Percentiles rank a stretch among this genome's conserved stretches.
phyloP scores from a whole-genome alignment of 345 rosid species.

The Citrus glauca region DNA sequence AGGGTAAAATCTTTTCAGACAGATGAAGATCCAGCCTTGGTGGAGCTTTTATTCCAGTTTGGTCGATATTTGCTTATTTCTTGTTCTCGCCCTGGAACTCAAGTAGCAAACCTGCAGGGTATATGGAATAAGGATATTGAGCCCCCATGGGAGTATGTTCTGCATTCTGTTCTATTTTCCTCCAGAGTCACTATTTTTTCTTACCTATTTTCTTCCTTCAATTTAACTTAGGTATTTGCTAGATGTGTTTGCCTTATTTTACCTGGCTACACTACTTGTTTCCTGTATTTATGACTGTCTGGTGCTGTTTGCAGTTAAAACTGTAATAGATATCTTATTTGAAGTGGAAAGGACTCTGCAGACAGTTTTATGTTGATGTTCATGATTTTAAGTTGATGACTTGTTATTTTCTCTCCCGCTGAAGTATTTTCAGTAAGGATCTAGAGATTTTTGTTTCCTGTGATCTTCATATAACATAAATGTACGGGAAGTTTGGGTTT shows the following conservation, averaged over 20 bases:
- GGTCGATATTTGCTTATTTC: conserved; percentile 89
- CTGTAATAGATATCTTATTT: not conserved
- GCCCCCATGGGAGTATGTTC: conserved; percentile 89
- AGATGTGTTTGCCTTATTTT: not conserved
- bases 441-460: not conserved
- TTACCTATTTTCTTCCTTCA: not conserved
- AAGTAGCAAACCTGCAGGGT: conserved; percentile 89
- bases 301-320: not conserved
- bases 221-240: not conserved
- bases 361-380: not conserved
- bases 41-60: conserved; percentile 79
- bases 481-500: not conserved
- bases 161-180: not conserved
- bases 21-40: conserved; percentile 83
- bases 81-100: conserved; percentile 90
- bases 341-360: not conserved
- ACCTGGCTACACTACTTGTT: not conserved
- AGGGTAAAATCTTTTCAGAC: conserved; percentile 67
- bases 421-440: not conserved
- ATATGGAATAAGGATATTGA: conserved; percentile 82
- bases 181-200: not conserved
- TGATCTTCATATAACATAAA: not conserved
- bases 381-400: not conserved
- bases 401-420: not conserved
- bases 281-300: not conserved